A percentile compares a stretch with the other conserved stretches of the same genome.
Evolutionary conservation across 352 stramenopile species (phyloP).

Genomic region (Aphanomyces astaci): DNA sequence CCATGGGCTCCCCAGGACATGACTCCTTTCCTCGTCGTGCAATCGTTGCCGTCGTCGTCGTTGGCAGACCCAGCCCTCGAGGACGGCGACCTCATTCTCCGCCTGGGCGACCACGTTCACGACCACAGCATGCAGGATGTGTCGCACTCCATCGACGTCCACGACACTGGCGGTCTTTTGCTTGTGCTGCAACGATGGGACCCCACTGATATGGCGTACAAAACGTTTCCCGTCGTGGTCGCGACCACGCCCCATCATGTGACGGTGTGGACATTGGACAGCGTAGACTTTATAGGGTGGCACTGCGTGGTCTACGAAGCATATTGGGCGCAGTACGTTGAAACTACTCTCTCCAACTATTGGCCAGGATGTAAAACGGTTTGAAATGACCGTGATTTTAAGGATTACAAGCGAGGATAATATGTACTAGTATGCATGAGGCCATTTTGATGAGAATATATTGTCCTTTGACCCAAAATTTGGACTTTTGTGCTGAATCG

Average conservation of each 20-base stretch:
- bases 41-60: neutral
- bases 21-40: neutral
- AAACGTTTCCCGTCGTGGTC: neutral
- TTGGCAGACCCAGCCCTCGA: neutral
- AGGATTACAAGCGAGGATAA: no score
- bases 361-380: no score
- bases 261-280: neutral
- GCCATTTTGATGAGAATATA: no score
- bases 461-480: no score
- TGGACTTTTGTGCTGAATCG: no score
- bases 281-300: neutral
- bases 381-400: no score
- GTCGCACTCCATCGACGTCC: neutral
- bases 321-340: slow-evolving; percentile 14
- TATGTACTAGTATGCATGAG: no score
- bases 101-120: neutral
- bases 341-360: no score
- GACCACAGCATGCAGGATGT: neutral
- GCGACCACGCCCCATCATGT: neutral
- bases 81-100: slow-evolving; percentile 10
- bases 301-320: neutral
- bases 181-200: slow-evolving; percentile 18
- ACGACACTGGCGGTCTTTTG: neutral
- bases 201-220: neutral
- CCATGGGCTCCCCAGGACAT: neutral